Conservation (phyloP, 768 basidiomycete species). For the Sutorius australiensis region DNA sequence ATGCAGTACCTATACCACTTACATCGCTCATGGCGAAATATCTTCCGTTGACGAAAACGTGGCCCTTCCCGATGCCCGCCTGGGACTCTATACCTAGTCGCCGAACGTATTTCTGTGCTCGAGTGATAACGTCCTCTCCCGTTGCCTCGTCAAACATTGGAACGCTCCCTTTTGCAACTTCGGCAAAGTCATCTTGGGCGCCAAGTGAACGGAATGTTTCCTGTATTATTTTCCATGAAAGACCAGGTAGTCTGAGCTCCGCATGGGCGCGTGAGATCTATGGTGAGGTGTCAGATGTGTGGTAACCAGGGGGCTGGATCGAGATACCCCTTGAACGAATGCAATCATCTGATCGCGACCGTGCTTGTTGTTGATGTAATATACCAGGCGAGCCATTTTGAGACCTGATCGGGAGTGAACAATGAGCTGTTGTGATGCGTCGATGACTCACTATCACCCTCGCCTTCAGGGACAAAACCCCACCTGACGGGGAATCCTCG, state of each 20-base stretch:
- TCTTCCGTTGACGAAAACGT: constrained; percentile 89
- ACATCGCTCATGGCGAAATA: constrained; percentile 67
- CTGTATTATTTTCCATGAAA: constrained; percentile 45
- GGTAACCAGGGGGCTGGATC: not conserved
- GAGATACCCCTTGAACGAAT: constrained; percentile 52
- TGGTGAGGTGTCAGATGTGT: not conserved
- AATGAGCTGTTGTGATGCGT: not conserved
- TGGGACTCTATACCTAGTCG: constrained; percentile 50
- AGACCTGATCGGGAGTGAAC: constrained; percentile 38
- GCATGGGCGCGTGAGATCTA: constrained; percentile 39
- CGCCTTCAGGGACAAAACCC: constrained; percentile 73
- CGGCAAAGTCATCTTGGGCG: constrained; percentile 37
- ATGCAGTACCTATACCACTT: constrained; percentile 23
- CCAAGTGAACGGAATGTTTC: constrained; percentile 38
- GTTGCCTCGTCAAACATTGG: constrained; percentile 26
- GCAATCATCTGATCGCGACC: constrained; percentile 61
- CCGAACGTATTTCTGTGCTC: constrained; percentile 49
- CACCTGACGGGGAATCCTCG: constrained; percentile 77
- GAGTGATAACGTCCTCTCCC: constrained; percentile 37
- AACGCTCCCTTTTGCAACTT: constrained; percentile 32
- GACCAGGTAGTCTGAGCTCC: constrained; percentile 28
- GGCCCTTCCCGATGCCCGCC: constrained; percentile 44
- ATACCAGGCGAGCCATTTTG: constrained; percentile 71
- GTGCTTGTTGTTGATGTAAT: constrained; percentile 57
- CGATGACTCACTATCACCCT: constrained; percentile 35